A percentile compares a stretch with the other conserved stretches of the same genome.
Evolutionary conservation across 176 grass and related monocot species (phyloP).

Genomic region (Zea luxurians): DNA sequence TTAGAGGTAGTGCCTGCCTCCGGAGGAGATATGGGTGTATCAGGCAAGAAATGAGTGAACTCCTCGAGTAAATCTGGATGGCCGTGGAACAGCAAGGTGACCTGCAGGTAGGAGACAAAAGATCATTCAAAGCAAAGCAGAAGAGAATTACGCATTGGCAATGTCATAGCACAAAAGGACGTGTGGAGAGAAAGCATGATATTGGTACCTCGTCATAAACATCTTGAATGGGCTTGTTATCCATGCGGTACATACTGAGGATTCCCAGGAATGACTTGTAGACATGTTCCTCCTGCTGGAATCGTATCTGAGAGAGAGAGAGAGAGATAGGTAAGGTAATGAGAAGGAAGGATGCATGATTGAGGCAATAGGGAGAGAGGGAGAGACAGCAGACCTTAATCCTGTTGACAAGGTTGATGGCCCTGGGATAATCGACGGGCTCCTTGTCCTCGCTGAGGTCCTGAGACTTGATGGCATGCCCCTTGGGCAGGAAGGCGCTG

Average conservation of each 20-base stretch:
- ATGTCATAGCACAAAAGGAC: not conserved
- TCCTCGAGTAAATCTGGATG: too few relatives aligned
- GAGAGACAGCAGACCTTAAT: slow-evolving; percentile 53
- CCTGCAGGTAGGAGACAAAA: slow-evolving; percentile 45
- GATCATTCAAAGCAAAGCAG: slow-evolving; percentile 3
- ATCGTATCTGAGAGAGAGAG: slow-evolving; percentile 60
- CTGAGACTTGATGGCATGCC: slow-evolving; percentile 69
- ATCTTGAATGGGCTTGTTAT: slow-evolving; percentile 93
- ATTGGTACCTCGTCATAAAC: slow-evolving; percentile 83
- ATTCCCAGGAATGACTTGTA: slow-evolving; percentile 96
- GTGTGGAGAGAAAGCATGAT: too few relatives aligned
- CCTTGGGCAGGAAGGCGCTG: slow-evolving; percentile 94
- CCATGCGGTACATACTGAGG: slow-evolving; percentile 96
- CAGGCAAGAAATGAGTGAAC: slow-evolving; percentile 91
- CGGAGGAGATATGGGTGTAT: slow-evolving; percentile 52
- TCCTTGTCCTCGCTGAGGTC: slow-evolving; percentile 83
- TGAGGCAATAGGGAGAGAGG: too few relatives aligned
- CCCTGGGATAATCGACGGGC: slow-evolving; percentile 23
- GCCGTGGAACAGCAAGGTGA: slow-evolving; percentile 62
- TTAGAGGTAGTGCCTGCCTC: slow-evolving; percentile 43
- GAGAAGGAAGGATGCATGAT: not conserved
- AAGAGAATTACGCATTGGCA: not conserved
- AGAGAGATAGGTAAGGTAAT: not conserved
- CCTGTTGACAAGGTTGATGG: slow-evolving; percentile 44
- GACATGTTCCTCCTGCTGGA: slow-evolving; percentile 82